Base-by-base conservation (phyloP, 148 eudicot species). In the Hydrangea macrophylla region DNA sequence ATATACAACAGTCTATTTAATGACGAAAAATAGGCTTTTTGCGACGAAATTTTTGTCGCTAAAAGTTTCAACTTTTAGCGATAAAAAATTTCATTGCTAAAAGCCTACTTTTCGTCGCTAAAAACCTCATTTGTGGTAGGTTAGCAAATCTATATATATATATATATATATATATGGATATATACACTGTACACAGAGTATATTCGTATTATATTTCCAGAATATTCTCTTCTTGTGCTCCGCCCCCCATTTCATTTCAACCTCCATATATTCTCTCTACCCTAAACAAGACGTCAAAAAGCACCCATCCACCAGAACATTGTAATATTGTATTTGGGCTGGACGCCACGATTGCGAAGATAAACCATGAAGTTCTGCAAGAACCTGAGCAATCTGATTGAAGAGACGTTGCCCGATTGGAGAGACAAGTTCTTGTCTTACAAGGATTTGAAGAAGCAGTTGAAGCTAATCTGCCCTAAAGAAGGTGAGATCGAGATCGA, bases 331-430 rank as follows among this genome's bases (percentile, higher is more conserved):
- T 3, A 12, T 3, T 0, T 11, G 17, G 2, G 50, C 1, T 11
- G n/a, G n/a, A n/a, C n/a, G n/a, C n/a, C n/a, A n/a, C n/a, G n/a
- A n/a, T n/a, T n/a, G 50, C 17, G 39, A 23, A 60, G 6, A 15
- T n/a, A n/a, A n/a, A 45, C 1, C 6, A 84, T 89, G 96, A 84
- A 89, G 59, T 89, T 86, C 73, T 76, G 86, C 79, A 90, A 90
- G 81, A 73, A 64, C 25, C 35, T 90, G 54, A 81, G 82, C 57
- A 72, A 72, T 6, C 48, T 78, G 70, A 85, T 90, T 31, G 78
- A 81, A 22, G 83, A 83, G 63, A 85, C 85, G 39, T 70, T 85
- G 13, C 96, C 96, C 0, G 88, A 90, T 39, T 90, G 96, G 92
- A 75, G 87, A 22, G 92, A 87, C 75, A 83, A 90, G 81, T 87